Evolutionary conservation across 2,329 filamentous ascomycete genomes (phyloP).

Genomic region (Rosellinia necatrix): DNA sequence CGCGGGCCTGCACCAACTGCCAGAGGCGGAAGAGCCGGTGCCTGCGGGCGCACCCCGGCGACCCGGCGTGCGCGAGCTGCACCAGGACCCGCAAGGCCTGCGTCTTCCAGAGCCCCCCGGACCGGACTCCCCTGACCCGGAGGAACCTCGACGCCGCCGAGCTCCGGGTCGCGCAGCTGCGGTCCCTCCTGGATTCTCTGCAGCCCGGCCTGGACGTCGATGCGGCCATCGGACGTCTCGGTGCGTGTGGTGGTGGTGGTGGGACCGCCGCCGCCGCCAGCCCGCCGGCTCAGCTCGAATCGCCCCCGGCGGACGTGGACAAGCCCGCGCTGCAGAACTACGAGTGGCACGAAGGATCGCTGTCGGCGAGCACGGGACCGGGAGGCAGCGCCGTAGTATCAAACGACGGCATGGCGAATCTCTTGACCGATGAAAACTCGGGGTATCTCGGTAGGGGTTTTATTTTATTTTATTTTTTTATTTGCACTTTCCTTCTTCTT

Average conservation of each 20-base stretch:
- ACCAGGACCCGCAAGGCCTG: constrained; percentile 5
- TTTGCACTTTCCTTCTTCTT: no score
- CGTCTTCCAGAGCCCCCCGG: constrained; percentile 3
- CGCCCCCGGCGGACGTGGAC: background rate
- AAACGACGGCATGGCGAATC: constrained; percentile 15
- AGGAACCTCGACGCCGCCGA: constrained; percentile 7
- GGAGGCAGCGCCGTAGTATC: background rate
- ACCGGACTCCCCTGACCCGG: constrained; percentile 16
- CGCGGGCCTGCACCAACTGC: constrained; percentile 12
- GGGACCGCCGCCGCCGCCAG: no score
- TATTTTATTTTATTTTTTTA: no score
- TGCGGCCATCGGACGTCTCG: background rate
- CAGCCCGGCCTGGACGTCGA: constrained; percentile 10
- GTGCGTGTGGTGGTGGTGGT: background rate
- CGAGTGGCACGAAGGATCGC: constrained; percentile 10
- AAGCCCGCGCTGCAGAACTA: background rate
- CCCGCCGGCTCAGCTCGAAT: background rate
- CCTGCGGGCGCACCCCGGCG: constrained; percentile 3
- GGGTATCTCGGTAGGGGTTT: constrained; percentile 14
- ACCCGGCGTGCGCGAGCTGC: constrained; percentile 1
- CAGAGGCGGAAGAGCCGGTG: constrained; percentile 17
- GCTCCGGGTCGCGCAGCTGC: constrained; percentile 3
- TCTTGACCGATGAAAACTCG: constrained; percentile 4
- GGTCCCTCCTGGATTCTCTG: constrained; percentile 2
- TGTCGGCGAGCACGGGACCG: background rate